Evolutionary conservation across 1,284 basidiomycete species (phyloP).

Genomic region (Microbotryomycetes sp.): DNA sequence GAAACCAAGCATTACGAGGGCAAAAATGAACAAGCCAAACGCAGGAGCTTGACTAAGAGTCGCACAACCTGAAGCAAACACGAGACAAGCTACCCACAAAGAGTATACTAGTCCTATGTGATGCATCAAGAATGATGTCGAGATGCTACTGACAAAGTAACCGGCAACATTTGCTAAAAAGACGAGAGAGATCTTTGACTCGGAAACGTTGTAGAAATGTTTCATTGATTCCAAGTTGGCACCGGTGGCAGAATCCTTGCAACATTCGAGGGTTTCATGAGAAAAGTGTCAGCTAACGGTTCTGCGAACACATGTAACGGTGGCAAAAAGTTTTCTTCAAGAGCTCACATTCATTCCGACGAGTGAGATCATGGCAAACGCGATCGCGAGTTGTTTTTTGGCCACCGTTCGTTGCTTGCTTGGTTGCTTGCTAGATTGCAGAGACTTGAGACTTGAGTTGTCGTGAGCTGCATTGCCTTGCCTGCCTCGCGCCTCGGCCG

Average conservation of each 20-base stretch:
- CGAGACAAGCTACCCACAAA: not conserved
- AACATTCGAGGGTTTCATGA: no score
- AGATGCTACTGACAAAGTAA: slow-evolving; percentile 25
- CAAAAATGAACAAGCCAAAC: slow-evolving; percentile 18
- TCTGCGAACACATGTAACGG: no score
- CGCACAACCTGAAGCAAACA: slow-evolving; percentile 11
- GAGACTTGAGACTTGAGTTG: no score
- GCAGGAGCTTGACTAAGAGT: slow-evolving; percentile 19
- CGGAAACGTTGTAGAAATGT: slow-evolving; percentile 19
- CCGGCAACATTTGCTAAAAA: slow-evolving; percentile 17
- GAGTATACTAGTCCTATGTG: slow-evolving; percentile 16
- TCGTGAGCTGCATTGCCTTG: no score
- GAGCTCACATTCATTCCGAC: slow-evolving; percentile 5
- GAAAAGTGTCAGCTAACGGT: no score
- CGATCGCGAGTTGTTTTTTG: slow-evolving; percentile 13
- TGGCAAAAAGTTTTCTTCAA: not conserved
- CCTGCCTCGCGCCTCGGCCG: no score
- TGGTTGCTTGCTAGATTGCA: not conserved
- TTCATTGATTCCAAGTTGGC: slow-evolving; percentile 29
- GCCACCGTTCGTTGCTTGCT: not conserved
- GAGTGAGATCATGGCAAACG: slow-evolving; percentile 23
- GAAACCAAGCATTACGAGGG: slow-evolving; percentile 26
- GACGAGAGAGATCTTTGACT: slow-evolving; percentile 26
- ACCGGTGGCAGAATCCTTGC: slow-evolving; percentile 29
- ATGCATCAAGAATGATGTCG: slow-evolving; percentile 23